These are phyloP conservation scores for Sphagnurus paluster DNA, from an alignment of 1,284 basidiomycete genomes.

Conservation along the genomic window DNA sequence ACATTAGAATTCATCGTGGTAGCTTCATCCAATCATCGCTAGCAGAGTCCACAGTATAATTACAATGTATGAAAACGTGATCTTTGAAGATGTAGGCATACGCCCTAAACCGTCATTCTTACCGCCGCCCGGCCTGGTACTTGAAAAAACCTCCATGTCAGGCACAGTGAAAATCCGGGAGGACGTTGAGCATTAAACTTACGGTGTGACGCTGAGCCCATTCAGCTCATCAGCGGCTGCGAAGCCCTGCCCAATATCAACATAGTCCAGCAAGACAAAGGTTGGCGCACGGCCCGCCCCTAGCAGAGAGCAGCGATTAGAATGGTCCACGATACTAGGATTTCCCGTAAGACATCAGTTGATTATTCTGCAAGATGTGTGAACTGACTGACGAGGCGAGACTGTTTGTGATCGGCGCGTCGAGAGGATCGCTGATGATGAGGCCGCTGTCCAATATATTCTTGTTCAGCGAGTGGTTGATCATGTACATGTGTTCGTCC, in stretches of 20 bases:
- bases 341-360: constrained; percentile 6
- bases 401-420: constrained; percentile 28
- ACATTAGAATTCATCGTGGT: too few species aligned
- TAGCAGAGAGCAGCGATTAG: constrained; percentile 36
- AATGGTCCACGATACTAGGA: constrained; percentile 37
- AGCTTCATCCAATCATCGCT: too few species aligned
- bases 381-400: constrained; percentile 23
- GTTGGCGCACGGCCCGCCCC: constrained; percentile 36
- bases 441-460: constrained; percentile 38
- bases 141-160: too few species aligned
- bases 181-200: too few species aligned
- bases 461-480: constrained; percentile 57
- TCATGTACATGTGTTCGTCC: constrained; percentile 55
- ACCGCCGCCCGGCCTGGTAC: too few species aligned
- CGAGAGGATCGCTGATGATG: constrained; percentile 36
- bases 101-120: too few species aligned
- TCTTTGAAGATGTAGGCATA: too few species aligned
- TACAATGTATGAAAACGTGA: too few species aligned
- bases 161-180: too few species aligned
- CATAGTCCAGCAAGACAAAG: constrained; percentile 44
- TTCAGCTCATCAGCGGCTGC: constrained; percentile 15
- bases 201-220: too few species aligned
- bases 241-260: constrained; percentile 19
- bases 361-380: neutral
- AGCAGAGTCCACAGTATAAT: too few species aligned